Base-by-base conservation (phyloP, 495 filamentous ascomycete species). In the Wilcoxina mikolae region DNA sequence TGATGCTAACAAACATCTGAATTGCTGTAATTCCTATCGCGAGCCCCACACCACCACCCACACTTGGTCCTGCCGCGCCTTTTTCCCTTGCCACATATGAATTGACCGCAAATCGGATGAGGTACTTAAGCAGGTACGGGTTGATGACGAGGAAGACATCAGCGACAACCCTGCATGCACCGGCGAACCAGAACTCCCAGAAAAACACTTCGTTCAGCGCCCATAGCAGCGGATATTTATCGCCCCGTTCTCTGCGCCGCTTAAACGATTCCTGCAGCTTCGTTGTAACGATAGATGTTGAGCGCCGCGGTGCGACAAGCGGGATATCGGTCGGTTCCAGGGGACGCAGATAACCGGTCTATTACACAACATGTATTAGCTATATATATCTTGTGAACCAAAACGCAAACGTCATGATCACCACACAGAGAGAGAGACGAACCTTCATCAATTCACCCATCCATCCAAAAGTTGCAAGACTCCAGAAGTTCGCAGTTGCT, bases 191-290 rank as follows among this genome's bases (percentile, higher is more conserved):
- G 63, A 98, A 94, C 63, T 95, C 89, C 54, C 72, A 70, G 59
- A 82, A 79, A 73, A 91, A 93, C 1, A 85, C 86, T 57, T 95
- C 89, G 68, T 91, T 84, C 46, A 98, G 61, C 4, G 90, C 85
- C 72, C 78, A 83, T 10, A 85, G 59, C 10, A 98, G 71, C 0
- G 89, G 84, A 54, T 83, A 76, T 60, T 85, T 83, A 33, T 79
- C 78, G 23, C 85, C 84, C 23, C 77, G 71, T 31, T 72, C 73
- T 4, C 77, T 72, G 4, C 87, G 77, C 50, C 72, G 75, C 54
- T 82, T 69, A 61, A 95, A 85, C 0, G 83, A 77, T 29, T 70
- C 73, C 22, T 78, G 70, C 23, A 91, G 68, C 60, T 77, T 83
- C 5, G 67, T 65, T 9, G 82, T 78, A 61, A 94, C 64, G 3